Conservation (phyloP, 2,329 filamentous ascomycete genomes). For the Fusarium sarcochroum region DNA sequence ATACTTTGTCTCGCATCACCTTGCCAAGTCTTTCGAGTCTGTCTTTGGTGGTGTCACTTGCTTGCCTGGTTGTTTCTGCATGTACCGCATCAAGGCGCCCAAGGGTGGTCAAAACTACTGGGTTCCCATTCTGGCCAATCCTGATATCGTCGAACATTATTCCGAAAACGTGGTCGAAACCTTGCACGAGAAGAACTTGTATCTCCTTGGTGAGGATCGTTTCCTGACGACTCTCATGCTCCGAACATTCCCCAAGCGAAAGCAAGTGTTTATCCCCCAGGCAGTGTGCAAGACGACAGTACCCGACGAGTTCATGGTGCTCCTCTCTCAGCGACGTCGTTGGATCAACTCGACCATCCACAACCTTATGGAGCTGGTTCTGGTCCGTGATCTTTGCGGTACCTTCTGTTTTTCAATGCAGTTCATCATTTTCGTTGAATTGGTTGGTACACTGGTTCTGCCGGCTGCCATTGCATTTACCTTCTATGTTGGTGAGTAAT, state of each 20-base stretch:
- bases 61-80: slow-evolving; percentile 98
- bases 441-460: slow-evolving; percentile 93
- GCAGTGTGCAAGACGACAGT: slow-evolving; percentile 99
- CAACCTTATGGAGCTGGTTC: slow-evolving; percentile 96
- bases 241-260: slow-evolving; percentile 98
- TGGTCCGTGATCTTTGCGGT: slow-evolving; percentile 95
- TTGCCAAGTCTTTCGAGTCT: slow-evolving; percentile 97
- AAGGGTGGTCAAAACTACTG: slow-evolving; percentile 99
- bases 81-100: slow-evolving; percentile 99
- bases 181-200: slow-evolving; percentile 95
- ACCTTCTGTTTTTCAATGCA: slow-evolving; percentile 99
- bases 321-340: slow-evolving; percentile 93
- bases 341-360: slow-evolving; percentile 99
- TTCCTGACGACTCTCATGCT: slow-evolving; percentile 98
- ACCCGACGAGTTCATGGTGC: slow-evolving; percentile 90
- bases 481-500: slow-evolving; percentile 87
- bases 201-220: slow-evolving; percentile 92
- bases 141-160: slow-evolving; percentile 98
- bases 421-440: slow-evolving; percentile 95
- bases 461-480: slow-evolving; percentile 98
- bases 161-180: slow-evolving; percentile 99
- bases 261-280: slow-evolving; percentile 98
- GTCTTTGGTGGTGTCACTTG: slow-evolving; percentile 99
- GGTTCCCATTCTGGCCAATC: slow-evolving; percentile 98
- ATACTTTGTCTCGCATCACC: slow-evolving; percentile 98